Evolutionary conservation across 2,329 filamentous ascomycete genomes (phyloP).

Genomic region (Dactylellina sp.): DNA sequence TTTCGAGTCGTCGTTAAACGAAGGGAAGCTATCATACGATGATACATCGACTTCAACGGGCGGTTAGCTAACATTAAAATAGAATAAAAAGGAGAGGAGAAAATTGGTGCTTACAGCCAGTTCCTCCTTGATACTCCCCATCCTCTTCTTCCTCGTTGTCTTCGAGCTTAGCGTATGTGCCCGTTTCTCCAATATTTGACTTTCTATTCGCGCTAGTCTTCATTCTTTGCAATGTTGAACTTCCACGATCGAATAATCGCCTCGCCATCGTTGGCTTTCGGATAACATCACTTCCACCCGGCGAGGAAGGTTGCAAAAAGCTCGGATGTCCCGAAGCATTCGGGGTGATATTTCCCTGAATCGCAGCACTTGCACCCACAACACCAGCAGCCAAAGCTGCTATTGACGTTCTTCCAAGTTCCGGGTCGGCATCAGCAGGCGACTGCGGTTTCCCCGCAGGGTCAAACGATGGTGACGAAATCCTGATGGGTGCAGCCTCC

Average conservation of each 20-base stretch:
- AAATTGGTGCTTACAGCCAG: slow-evolving; percentile 45
- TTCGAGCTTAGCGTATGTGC: slow-evolving; percentile 32
- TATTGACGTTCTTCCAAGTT: slow-evolving; percentile 44
- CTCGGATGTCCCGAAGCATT: slow-evolving; percentile 23
- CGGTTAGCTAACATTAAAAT: slow-evolving; percentile 1
- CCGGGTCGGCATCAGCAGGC: slow-evolving; percentile 39
- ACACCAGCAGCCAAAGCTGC: slow-evolving; percentile 44
- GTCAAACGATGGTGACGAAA: slow-evolving; percentile 52
- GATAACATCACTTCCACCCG: slow-evolving; percentile 28
- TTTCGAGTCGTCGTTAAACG: slow-evolving; percentile 42
- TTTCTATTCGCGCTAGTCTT: slow-evolving; percentile 38
- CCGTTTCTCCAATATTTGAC: slow-evolving; percentile 10
- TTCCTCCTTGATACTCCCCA: slow-evolving; percentile 9
- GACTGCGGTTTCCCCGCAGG: slow-evolving; percentile 38
- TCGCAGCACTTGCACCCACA: slow-evolving; percentile 44
- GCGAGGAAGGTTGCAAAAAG: slow-evolving; percentile 20
- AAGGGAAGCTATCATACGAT: slow-evolving; percentile 54
- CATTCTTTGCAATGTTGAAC: slow-evolving; percentile 54
- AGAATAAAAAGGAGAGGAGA: too few species aligned
- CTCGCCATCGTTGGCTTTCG: slow-evolving; percentile 55
- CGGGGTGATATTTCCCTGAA: slow-evolving; percentile 41
- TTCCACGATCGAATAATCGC: slow-evolving; percentile 49
- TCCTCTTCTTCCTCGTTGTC: slow-evolving; percentile 38
- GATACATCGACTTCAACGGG: slow-evolving; percentile 38
- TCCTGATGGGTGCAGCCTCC: slow-evolving; percentile 47